phyloP scores from a whole-genome alignment of 768 basidiomycete genomes.

The Leccinum uliginosum region DNA sequence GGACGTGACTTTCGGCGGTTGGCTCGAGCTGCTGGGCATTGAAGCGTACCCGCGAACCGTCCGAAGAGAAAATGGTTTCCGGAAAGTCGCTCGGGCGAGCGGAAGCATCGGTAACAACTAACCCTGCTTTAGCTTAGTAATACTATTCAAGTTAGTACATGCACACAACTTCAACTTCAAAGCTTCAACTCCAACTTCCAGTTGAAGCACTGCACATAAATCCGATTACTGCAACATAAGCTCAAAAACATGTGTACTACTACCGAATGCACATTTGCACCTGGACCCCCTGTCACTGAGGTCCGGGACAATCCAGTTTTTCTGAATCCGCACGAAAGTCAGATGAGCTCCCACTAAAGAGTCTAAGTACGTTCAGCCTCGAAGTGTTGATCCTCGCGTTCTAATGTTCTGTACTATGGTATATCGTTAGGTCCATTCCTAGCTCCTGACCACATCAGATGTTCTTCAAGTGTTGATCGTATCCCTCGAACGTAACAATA shows the following conservation, averaged over 20 bases:
- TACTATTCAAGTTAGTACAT: no score
- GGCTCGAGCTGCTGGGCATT: constrained; percentile 1
- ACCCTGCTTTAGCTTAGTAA: no score
- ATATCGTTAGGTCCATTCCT: neutral
- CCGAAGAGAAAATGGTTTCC: constrained; percentile 4
- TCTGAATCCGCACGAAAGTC: neutral
- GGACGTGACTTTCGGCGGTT: constrained; percentile 1
- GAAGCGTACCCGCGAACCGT: constrained; percentile 15
- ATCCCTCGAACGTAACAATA: no score
- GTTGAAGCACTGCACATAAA: no score
- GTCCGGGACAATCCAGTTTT: neutral
- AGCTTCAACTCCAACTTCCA: no score
- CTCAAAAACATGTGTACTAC: no score
- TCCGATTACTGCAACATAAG: no score
- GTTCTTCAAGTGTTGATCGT: neutral
- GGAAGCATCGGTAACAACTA: constrained; percentile 1
- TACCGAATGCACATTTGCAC: no score
- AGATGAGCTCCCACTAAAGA: no score
- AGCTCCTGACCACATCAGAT: neutral
- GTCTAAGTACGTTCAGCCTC: no score
- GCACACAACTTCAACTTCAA: no score
- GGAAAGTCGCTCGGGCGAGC: constrained; percentile 11
- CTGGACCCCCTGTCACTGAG: no score
- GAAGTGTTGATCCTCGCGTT: neutral
- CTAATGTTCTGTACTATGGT: neutral